Conservation (phyloP, 2,329 filamentous ascomycete species). For the Calonectria henricotiae region DNA sequence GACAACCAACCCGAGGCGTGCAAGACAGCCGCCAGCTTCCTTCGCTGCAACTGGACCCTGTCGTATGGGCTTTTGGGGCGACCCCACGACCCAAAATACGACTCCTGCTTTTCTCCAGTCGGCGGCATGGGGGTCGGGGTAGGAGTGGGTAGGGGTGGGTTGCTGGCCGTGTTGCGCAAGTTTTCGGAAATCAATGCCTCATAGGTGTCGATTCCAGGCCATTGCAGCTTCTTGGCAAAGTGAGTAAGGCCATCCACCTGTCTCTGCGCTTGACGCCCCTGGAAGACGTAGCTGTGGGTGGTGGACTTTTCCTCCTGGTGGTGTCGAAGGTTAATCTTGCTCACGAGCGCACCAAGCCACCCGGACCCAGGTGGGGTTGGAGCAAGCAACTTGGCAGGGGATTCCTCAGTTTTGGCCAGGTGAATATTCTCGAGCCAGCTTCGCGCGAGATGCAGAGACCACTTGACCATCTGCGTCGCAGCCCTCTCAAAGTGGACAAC, state of each 20-base stretch:
- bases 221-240: constrained; percentile 75
- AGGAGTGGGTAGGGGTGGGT: constrained; percentile 54
- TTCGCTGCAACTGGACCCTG: constrained; percentile 63
- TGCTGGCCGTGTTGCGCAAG: constrained; percentile 61
- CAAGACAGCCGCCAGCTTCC: constrained; percentile 72
- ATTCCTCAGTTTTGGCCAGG: constrained; percentile 65
- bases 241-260: constrained; percentile 76
- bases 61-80: constrained; percentile 55
- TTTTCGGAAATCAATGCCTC: constrained; percentile 67
- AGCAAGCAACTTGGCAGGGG: constrained; percentile 33
- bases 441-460: constrained; percentile 77
- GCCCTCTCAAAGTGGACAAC: constrained; percentile 75
- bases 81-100: constrained; percentile 66
- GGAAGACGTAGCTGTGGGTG: constrained; percentile 65
- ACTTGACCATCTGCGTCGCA: constrained; percentile 75
- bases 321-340: constrained; percentile 67
- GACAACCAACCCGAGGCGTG: constrained; percentile 78
- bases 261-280: constrained; percentile 70
- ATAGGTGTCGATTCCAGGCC: constrained; percentile 74
- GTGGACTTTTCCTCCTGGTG: constrained; percentile 57
- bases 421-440: constrained; percentile 80
- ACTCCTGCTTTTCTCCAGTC: constrained; percentile 60
- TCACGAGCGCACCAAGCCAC: constrained; percentile 74
- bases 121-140: constrained; percentile 58
- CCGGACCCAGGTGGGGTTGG: constrained; percentile 42